These are phyloP conservation scores for Colletotrichum horii DNA, from an alignment of 2,329 filamentous ascomycete species.

Conservation along the genomic window DNA sequence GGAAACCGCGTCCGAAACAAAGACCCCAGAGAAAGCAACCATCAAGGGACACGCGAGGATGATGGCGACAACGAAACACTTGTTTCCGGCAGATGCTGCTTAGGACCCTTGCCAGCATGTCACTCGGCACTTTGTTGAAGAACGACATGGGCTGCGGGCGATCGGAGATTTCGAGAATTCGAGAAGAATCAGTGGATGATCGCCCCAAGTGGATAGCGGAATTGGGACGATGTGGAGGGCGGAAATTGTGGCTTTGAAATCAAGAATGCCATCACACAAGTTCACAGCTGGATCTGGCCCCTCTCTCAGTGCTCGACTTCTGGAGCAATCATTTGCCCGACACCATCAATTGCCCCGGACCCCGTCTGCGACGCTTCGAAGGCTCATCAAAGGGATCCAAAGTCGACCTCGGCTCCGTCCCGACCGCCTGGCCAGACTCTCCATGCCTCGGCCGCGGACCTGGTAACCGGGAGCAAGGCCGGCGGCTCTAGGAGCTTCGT, in stretches of 20 bases:
- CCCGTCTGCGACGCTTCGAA: background rate
- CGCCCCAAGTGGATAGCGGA: background rate
- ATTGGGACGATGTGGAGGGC: background rate
- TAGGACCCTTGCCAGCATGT: background rate
- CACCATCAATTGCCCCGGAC: slow-evolving; percentile 6
- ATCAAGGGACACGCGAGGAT: slow-evolving; percentile 15
- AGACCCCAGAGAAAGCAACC: background rate
- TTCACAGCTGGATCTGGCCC: background rate
- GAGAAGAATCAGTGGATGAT: slow-evolving; percentile 3
- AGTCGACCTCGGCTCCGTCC: slow-evolving; percentile 7
- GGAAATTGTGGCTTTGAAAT: slow-evolving; percentile 21
- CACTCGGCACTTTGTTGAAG: background rate
- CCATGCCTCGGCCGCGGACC: slow-evolving; percentile 9
- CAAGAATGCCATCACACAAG: background rate
- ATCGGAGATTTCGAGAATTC: background rate
- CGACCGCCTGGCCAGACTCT: background rate
- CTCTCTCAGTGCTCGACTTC: background rate
- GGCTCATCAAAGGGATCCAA: background rate
- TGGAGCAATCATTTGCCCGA: slow-evolving; percentile 16
- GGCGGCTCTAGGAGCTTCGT: background rate
- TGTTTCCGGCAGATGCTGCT: background rate
- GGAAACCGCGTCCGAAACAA: background rate
- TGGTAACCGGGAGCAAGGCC: slow-evolving; percentile 3
- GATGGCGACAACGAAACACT: background rate
- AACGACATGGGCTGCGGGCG: background rate